Evolutionary conservation across 306 rosid genomes (phyloP).

Genomic region (Vigna reflexopilosa): DNA sequence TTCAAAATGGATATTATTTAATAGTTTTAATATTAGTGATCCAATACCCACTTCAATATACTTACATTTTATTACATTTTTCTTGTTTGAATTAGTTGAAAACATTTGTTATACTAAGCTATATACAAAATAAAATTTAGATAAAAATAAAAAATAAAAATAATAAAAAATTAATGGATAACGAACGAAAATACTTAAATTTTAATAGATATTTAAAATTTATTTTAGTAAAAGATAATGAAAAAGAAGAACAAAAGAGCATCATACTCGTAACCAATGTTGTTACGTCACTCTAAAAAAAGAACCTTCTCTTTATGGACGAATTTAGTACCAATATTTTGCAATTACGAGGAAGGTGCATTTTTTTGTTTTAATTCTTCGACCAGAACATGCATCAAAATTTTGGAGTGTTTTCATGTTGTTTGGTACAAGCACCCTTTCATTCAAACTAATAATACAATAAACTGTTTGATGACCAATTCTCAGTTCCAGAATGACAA

Average conservation of each 20-base stretch:
- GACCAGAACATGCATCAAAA: not conserved
- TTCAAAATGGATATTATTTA: too few relatives aligned
- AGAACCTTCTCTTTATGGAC: constrained; percentile 5
- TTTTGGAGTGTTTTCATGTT: not conserved
- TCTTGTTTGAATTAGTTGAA: too few relatives aligned
- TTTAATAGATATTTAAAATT: too few relatives aligned
- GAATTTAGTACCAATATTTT: not conserved
- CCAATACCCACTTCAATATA: too few relatives aligned
- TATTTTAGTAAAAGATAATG: too few relatives aligned
- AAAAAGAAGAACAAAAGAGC: not conserved
- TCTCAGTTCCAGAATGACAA: not conserved
- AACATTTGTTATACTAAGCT: too few relatives aligned
- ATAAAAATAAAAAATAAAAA: too few relatives aligned
- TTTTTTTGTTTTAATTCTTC: not conserved
- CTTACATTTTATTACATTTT: too few relatives aligned
- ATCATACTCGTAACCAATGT: not conserved
- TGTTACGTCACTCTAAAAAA: not conserved
- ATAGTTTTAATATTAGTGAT: too few relatives aligned
- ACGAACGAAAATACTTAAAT: too few relatives aligned
- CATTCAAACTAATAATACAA: not conserved
- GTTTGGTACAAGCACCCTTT: not conserved
- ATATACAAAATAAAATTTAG: too few relatives aligned
- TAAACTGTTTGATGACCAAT: not conserved
- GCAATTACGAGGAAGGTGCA: constrained; percentile 2
- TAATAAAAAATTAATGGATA: too few relatives aligned